Evolutionary conservation across 176 grass and related monocot genomes (phyloP), one percentile per base, ranked within the genome.

Genomic region (Rhynchospora pubera): DNA sequence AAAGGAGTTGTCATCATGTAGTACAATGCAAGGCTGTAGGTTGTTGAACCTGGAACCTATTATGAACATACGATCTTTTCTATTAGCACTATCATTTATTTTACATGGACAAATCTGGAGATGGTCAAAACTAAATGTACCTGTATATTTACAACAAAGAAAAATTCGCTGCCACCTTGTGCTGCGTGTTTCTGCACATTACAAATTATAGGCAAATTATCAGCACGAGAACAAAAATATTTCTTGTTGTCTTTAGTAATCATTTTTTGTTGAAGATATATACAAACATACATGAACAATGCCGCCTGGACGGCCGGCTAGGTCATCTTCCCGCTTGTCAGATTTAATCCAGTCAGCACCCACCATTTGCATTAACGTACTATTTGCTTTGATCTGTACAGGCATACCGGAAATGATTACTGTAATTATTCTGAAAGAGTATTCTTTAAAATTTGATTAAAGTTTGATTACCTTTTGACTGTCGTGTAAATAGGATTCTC

Each of bases 61-160:
- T 63, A 39, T 44, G 62, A 75, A 15, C 44, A 30, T 77, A 78
- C 44, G 74, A 77, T 57, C 11, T 50, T 42, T 44, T 50, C 43
- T 53, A 53, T 65, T 50, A 28, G 24, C 4, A 82, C 24, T 46
- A 82, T 65, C 66, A 15, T 9, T 13, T 50, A 67, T 56, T 77
- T 51, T 77, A 28, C 6, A 55, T 74, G 72, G 23, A 77, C 24
- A 77, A 32, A 56, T 22, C 0, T 30, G 21, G 12, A 53, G 39
- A 45, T 34, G 72, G 24, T 77, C 13, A 56, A 77, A 48, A 55
- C 6, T 30, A 55, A 77, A 56, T 32, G 24, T 32, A 94, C 96
- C 89, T 98, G 96, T 89, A 98, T 94, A 80, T 98, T 92, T 74
- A 98, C 90, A 80, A 98, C 85, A 69, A 98, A 98, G 89, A 98